Percentiles rank a stretch among this genome's conserved stretches.
Conservation (phyloP, 306 rosid genomes). For the Cajanus cajan region DNA sequence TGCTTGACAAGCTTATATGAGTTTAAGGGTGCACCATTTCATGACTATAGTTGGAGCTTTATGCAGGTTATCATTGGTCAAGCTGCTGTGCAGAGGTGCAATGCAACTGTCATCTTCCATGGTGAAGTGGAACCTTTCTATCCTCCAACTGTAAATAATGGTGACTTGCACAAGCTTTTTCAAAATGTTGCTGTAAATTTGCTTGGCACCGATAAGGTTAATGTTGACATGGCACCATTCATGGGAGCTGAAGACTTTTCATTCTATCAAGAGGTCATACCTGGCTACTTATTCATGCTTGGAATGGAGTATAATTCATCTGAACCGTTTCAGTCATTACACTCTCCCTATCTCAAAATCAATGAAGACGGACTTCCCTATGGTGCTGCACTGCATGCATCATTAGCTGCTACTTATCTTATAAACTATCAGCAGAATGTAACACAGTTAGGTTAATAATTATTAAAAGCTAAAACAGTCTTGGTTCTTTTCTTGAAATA, state of each 20-base stretch:
- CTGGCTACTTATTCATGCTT: conserved; percentile 65
- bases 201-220: conserved; percentile 53
- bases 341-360: conserved; percentile 61
- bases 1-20: too few relatives aligned
- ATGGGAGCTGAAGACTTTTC: conserved; percentile 82
- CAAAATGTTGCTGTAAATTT: conserved; percentile 45
- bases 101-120: conserved; percentile 55
- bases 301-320: conserved; percentile 37
- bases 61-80: conserved; percentile 67
- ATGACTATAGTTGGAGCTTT: too few relatives aligned
- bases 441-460: neutral
- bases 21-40: too few relatives aligned
- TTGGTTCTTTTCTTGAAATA: neutral
- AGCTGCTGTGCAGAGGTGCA: conserved; percentile 79
- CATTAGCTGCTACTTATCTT: conserved; percentile 66
- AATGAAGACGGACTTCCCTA: conserved; percentile 76
- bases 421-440: conserved; percentile 37
- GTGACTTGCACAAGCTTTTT: conserved; percentile 53
- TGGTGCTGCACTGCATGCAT: conserved; percentile 95
- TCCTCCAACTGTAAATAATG: conserved; percentile 60
- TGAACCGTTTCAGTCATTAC: conserved; percentile 35
- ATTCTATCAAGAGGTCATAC: conserved; percentile 73
- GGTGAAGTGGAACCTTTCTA: conserved; percentile 36
- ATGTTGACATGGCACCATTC: conserved; percentile 16
- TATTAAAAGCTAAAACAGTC: conserved; percentile 39